Conservation (phyloP, 371 early-diverging fungal genomes). For the Enterospora canceri region DNA sequence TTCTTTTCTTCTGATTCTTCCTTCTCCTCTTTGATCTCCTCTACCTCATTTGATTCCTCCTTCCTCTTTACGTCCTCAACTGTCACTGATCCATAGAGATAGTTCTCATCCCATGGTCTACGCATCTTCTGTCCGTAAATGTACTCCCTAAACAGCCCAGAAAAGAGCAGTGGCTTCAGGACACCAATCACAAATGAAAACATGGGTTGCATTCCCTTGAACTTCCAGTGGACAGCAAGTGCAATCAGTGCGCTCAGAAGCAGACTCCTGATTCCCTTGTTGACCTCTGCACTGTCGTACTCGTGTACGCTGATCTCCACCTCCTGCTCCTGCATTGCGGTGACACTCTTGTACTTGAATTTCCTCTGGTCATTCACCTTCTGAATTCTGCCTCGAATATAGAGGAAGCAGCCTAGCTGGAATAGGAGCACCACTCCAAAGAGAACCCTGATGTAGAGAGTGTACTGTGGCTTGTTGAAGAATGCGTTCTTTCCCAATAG, state of each 20-base stretch:
- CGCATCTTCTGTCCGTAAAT: constrained; percentile 44
- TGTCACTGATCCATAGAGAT: constrained; percentile 31
- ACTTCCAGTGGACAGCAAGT: constrained; percentile 43
- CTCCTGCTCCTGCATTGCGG: constrained; percentile 41
- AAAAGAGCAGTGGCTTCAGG: constrained; percentile 49
- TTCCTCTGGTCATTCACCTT: constrained; percentile 43
- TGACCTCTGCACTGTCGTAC: constrained; percentile 51
- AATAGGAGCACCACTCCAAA: constrained; percentile 40
- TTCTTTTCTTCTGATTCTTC: neutral
- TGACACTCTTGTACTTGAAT: constrained; percentile 39
- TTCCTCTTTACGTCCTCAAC: constrained; percentile 8
- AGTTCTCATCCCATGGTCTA: constrained; percentile 56
- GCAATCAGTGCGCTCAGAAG: constrained; percentile 37
- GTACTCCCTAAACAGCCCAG: constrained; percentile 51
- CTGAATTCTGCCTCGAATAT: constrained; percentile 41
- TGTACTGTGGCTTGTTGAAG: constrained; percentile 11
- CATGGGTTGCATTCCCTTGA: constrained; percentile 46
- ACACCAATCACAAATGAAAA: constrained; percentile 43
- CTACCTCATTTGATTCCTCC: neutral
- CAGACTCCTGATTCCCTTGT: constrained; percentile 22
- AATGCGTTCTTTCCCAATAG: constrained; percentile 26
- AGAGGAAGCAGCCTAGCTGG: constrained; percentile 32
- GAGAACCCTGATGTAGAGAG: constrained; percentile 20
- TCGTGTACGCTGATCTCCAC: constrained; percentile 52
- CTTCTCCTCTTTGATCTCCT: constrained; percentile 3